phyloP scores from a whole-genome alignment of 2,329 filamentous ascomycete species.

The Fusarium torreyae region DNA sequence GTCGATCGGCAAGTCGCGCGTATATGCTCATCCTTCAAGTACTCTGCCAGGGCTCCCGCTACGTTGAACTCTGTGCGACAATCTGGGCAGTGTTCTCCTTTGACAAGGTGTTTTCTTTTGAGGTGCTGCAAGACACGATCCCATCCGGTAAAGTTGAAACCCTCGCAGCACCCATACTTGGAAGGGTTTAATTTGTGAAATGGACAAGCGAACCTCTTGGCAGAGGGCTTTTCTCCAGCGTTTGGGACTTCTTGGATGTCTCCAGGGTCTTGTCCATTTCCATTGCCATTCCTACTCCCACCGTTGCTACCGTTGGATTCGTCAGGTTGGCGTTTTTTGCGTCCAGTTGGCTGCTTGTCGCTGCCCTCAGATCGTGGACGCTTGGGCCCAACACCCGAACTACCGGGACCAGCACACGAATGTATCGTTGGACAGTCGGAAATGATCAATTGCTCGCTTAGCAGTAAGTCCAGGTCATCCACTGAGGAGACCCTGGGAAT shows the following conservation, averaged over 20 bases:
- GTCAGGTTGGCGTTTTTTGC: accelerated
- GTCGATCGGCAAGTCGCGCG: accelerated
- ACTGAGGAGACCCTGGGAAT: too few relatives aligned
- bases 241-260: accelerated
- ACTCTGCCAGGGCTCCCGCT: accelerated
- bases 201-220: not conserved
- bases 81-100: accelerated
- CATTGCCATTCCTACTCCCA: not conserved
- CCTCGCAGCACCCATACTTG: not conserved
- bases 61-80: not conserved
- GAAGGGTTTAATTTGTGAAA: not conserved
- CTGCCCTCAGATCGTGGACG: not conserved
- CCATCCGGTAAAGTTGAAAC: accelerated
- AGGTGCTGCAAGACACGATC: not conserved
- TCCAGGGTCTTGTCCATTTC: not conserved
- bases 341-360: not conserved
- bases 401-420: too few relatives aligned
- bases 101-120: accelerated
- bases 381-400: not conserved
- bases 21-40: not conserved
- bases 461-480: too few relatives aligned
- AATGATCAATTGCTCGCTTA: too few relatives aligned
- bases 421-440: too few relatives aligned
- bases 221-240: accelerated
- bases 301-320: accelerated